Percentiles rank a stretch among this genome's conserved stretches.
Evolutionary conservation across 768 basidiomycete species (phyloP).

Genomic region (Terana coerulea): DNA sequence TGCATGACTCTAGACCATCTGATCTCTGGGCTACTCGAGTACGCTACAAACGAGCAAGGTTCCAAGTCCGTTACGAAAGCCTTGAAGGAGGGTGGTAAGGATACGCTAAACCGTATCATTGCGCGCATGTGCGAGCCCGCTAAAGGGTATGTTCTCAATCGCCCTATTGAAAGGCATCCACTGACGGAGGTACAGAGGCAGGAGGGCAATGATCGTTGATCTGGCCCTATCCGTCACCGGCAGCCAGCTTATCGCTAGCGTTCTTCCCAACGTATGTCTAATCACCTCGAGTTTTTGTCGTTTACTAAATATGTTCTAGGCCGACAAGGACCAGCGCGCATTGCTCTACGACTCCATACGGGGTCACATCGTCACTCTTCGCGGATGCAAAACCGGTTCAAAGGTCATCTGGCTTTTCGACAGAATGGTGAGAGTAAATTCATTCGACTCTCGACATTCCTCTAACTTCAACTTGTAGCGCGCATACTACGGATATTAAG

Average conservation of each 20-base stretch:
- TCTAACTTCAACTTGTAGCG: conserved; percentile 36
- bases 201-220: conserved; percentile 79
- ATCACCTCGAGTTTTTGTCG: not conserved
- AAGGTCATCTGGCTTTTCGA: conserved; percentile 91
- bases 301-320: conserved; percentile 37
- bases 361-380: conserved; percentile 84
- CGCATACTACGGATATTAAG: conserved; percentile 62
- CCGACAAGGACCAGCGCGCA: conserved; percentile 83
- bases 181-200: not conserved
- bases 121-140: conserved; percentile 84
- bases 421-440: conserved; percentile 43
- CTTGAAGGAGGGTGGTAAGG: conserved; percentile 78
- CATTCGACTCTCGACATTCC: not conserved
- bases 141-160: conserved; percentile 50
- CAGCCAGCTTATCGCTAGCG: conserved; percentile 81
- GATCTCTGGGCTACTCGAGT: conserved; percentile 71
- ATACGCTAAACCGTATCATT: conserved; percentile 69
- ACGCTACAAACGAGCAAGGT: conserved; percentile 82
- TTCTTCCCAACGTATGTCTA: conserved; percentile 63
- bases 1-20: conserved; percentile 77
- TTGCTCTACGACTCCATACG: conserved; percentile 81
- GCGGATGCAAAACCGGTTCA: conserved; percentile 87
- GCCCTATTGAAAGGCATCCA: not conserved
- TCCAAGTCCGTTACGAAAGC: conserved; percentile 84
- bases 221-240: conserved; percentile 80